Conservation (phyloP, 306 rosid genomes). For the Cucurbita pepo region DNA sequence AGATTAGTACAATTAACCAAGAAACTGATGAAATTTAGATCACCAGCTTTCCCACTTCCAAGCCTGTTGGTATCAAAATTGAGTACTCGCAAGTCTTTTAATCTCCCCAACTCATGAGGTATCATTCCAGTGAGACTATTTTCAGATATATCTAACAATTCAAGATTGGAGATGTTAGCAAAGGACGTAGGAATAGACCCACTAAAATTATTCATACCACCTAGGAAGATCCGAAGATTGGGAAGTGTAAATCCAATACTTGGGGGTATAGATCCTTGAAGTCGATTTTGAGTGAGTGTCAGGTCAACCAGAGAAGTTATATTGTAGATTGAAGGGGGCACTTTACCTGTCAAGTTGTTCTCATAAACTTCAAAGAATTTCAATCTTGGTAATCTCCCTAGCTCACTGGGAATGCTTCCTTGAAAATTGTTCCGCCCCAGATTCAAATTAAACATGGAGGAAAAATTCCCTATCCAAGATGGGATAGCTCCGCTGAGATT, state of each 20-base stretch:
- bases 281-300: conserved; percentile 11
- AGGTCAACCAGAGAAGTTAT: conserved; percentile 4
- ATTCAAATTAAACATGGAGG: conserved; percentile 12
- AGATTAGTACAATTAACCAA: conserved; percentile 18
- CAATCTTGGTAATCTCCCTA: not conserved
- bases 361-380: not conserved
- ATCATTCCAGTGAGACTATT: conserved; percentile 21
- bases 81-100: conserved; percentile 9
- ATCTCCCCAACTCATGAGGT: conserved; percentile 21
- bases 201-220: conserved; percentile 12
- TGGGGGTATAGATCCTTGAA: conserved; percentile 26
- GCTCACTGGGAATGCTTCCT: not conserved
- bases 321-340: not conserved
- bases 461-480: conserved; percentile 32
- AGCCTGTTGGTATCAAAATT: conserved; percentile 10
- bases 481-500: conserved; percentile 27
- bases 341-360: not conserved
- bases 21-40: conserved; percentile 1
- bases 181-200: conserved; percentile 28
- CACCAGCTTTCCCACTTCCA: conserved; percentile 17
- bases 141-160: conserved; percentile 6
- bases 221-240: conserved; percentile 18
- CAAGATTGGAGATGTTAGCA: conserved; percentile 23
- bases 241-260: conserved; percentile 31
- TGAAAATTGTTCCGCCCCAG: not conserved